Evolutionary conservation across 1,284 basidiomycete genomes (phyloP), one percentile per base, ranked within the genome.

Genomic region (Heimioporus retisporus): DNA sequence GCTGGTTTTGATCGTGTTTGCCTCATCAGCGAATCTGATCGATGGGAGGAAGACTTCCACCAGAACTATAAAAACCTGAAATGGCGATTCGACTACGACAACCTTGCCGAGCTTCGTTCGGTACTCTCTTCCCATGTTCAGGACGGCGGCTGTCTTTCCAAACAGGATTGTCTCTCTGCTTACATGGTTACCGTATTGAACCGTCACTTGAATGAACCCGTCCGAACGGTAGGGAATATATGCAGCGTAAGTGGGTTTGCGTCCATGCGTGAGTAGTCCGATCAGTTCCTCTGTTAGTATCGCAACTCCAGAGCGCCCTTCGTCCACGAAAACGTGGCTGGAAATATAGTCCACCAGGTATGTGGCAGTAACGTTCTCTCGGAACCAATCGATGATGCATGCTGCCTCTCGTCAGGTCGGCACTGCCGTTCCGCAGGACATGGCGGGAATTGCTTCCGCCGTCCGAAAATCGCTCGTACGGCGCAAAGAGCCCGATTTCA

Each of bases 111-210:
- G 5, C 69, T 79, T 56, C 72, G 71, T n/a, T 65, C 63, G 40
- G 46, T 31, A 25, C 63, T 77, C 44, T 64, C 63, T 21, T 56
- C 63, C 18, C 54, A 31, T 35, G 18, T 55, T 35, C 60, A 10
- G 40, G 53, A 57, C 42, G 51, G 54, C 35, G 21, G 10, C 19
- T 68, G 59, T 53, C 61, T 81, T 19, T 71, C 71, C 6, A 65
- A 65, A 11, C 79, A 81, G 13, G 81, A 82, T 57, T 77, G 77
- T 61, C 69, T 81, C 59, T 73, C 72, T 1, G 80, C 81, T 21
- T 79, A 76, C 61, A 25, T 81, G 11, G 69, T 75, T 23, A 60
- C 66, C 6, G 61, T 73, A 10, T 63, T 80, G 5, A 77, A 76
- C 44, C 55, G 70, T 4, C 66, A 70, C 46, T 64, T 48, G 55